phyloP scores from a whole-genome alignment of 2,329 filamentous ascomycete species.

The Aschersonia sp. region DNA sequence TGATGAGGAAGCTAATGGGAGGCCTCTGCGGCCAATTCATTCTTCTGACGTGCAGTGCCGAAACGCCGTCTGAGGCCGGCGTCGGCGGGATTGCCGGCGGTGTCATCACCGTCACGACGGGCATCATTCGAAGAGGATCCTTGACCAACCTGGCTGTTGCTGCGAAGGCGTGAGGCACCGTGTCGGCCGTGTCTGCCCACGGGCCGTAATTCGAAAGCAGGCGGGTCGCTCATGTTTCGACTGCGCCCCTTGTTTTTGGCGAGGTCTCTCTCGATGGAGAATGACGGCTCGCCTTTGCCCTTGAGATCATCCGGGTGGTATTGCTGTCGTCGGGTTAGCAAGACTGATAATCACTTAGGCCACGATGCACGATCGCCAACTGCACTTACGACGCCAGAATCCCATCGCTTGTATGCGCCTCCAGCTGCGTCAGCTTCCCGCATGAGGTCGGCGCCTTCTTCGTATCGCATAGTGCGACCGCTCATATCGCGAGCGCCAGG shows the following conservation, averaged over 20 bases:
- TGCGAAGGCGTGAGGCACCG: constrained; percentile 23
- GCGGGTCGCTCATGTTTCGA: constrained; percentile 14
- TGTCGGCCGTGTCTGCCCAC: constrained; percentile 7
- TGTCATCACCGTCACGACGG: constrained; percentile 13
- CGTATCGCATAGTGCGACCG: constrained; percentile 61
- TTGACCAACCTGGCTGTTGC: constrained; percentile 23
- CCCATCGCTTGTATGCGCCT: constrained; percentile 66
- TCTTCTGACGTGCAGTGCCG: constrained; percentile 35
- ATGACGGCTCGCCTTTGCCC: constrained; percentile 69
- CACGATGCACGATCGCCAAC: too few species aligned
- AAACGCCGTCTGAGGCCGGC: constrained; percentile 39
- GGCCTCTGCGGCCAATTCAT: constrained; percentile 9
- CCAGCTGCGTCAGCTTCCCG: constrained; percentile 52
- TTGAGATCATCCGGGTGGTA: constrained; percentile 69
- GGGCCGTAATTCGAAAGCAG: constrained; percentile 36
- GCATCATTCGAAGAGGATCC: constrained; percentile 8
- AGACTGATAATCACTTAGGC: too few species aligned
- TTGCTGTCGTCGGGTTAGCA: constrained; percentile 21
- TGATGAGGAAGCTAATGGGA: not conserved
- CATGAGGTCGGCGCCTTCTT: constrained; percentile 81
- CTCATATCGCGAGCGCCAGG: constrained; percentile 53
- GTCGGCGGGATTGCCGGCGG: constrained; percentile 27
- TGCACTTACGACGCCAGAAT: constrained; percentile 45
- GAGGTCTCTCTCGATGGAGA: constrained; percentile 51
- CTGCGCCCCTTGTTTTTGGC: constrained; percentile 37